Evolutionary conservation across 805 yeast genomes (phyloP).

Genomic region (Saccharomycopsis sp.): DNA sequence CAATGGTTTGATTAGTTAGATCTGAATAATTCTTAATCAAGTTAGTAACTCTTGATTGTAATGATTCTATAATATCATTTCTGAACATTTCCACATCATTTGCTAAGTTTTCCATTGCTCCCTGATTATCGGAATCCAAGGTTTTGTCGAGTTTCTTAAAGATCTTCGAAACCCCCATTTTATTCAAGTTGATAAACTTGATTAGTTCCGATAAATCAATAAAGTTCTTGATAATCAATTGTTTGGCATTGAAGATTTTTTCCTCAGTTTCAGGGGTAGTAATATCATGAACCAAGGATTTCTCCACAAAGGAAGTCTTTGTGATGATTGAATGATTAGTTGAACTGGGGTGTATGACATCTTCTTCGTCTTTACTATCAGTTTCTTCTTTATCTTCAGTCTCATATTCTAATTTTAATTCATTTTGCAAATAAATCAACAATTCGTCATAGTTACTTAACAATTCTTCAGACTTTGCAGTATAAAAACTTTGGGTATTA

Average conservation of each 20-base stretch:
- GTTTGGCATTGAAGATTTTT: slow-evolving; percentile 28
- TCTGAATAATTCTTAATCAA: slow-evolving; percentile 19
- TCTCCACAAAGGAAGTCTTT: too few species aligned
- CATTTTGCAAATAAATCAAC: not conserved
- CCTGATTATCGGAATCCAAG: slow-evolving; percentile 29
- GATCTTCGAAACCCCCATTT: slow-evolving; percentile 82
- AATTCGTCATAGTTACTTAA: not conserved
- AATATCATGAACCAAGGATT: not conserved
- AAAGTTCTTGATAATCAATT: slow-evolving; percentile 53
- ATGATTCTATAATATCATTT: slow-evolving; percentile 23
- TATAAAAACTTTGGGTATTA: not conserved
- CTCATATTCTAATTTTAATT: not conserved
- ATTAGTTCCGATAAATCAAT: slow-evolving; percentile 73
- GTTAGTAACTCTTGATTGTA: slow-evolving; percentile 27
- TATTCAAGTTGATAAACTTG: slow-evolving; percentile 74
- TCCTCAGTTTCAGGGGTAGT: not conserved
- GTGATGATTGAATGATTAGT: too few species aligned
- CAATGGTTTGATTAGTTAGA: slow-evolving; percentile 26
- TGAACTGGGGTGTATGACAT: too few species aligned
- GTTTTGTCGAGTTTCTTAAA: slow-evolving; percentile 88
- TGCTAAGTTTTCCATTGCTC: slow-evolving; percentile 17
- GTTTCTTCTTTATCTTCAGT: too few species aligned
- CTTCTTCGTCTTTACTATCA: too few species aligned
- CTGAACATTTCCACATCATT: slow-evolving; percentile 27
- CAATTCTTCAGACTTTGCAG: not conserved